These are phyloP conservation scores for Oryza rufipogon DNA, from an alignment of 176 grass and related monocot genomes.

Conservation along the genomic window DNA sequence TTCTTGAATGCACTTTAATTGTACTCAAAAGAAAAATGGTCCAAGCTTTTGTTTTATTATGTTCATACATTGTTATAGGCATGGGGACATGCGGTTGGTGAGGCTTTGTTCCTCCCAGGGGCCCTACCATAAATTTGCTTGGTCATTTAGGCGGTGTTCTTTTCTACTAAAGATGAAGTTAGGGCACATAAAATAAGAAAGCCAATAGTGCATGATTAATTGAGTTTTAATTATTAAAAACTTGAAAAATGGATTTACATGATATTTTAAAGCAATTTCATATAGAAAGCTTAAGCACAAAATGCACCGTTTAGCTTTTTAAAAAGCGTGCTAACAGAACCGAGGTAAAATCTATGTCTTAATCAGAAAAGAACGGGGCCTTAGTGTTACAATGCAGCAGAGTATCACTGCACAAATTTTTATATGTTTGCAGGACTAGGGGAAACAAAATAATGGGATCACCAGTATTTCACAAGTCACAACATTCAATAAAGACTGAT, in stretches of 20 bases:
- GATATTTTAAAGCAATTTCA: too few species aligned
- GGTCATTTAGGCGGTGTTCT: neutral
- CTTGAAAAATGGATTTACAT: too few species aligned
- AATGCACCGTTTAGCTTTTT: too few species aligned
- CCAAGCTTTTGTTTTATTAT: slow-evolving; percentile 8
- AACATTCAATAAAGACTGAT: neutral
- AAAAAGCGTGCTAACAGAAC: too few species aligned
- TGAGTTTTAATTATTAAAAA: too few species aligned
- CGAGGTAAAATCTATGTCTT: too few species aligned
- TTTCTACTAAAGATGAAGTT: too few species aligned
- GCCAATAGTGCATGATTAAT: too few species aligned
- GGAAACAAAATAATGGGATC: neutral
- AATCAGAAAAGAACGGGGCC: too few species aligned
- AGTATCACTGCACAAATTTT: neutral
- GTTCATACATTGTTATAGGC: neutral
- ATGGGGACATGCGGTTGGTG: neutral
- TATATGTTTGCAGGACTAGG: neutral
- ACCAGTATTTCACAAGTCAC: neutral
- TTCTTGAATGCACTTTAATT: slow-evolving; percentile 14
- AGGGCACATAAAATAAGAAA: too few species aligned
- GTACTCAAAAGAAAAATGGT: slow-evolving; percentile 20
- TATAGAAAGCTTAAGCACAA: too few species aligned
- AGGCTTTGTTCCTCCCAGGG: neutral
- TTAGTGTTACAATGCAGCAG: neutral
- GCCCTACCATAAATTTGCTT: neutral